Evolutionary conservation across 2,329 filamentous ascomycete species (phyloP), one percentile per base, ranked within the genome.

Genomic region (Penicillium fuscoglaucum): DNA sequence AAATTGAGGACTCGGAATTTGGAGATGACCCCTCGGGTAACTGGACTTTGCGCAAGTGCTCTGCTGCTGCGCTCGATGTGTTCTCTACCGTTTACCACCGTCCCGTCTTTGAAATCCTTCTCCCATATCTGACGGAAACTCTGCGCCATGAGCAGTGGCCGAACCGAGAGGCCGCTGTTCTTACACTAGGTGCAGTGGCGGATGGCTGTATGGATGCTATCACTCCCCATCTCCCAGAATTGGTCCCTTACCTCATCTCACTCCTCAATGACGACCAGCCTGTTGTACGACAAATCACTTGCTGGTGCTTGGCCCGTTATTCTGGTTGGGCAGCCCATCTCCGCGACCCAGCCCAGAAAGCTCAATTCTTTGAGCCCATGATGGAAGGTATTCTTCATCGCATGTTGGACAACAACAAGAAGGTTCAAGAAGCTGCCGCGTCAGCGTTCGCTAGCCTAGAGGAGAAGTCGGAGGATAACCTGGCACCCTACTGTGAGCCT

Each of bases 341-440:
- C 24, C 78, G 84, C 26, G 86, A 89, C 50, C 83, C 82, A 17
- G 78, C 80, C 19, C 84, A 92, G 62, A 89, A 88, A 70, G 84
- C 88, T 52, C 84, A 86, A 57, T 97, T 86, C 75, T 99, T 99
- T 69, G 89, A 95, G 69, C 93, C 93, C 0, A 90, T 98, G 84
- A 96, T 99, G 92, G 93, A 96, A 63, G 95, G 93, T 6, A 93
- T 99, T 49, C 80, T 99, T 57, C 87, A 87, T 60, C 90, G 93
- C 71, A 99, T 99, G 95, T 82, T 99, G 47, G 95, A 99, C 76
- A 88, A 86, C 73, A 98, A 98, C 82, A 99, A 99, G 81, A 92
- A 93, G 74, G 95, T 99, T 0, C 95, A 99, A 73, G 93, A 98
- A 76, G 93, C 95, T 17, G 95, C 90, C 28, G 93, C 93, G 1